Percentiles rank a stretch among this genome's conserved stretches.
Evolutionary conservation across 1,139 yeast species (phyloP).

Genomic region (Insectozyma bohioensis): DNA sequence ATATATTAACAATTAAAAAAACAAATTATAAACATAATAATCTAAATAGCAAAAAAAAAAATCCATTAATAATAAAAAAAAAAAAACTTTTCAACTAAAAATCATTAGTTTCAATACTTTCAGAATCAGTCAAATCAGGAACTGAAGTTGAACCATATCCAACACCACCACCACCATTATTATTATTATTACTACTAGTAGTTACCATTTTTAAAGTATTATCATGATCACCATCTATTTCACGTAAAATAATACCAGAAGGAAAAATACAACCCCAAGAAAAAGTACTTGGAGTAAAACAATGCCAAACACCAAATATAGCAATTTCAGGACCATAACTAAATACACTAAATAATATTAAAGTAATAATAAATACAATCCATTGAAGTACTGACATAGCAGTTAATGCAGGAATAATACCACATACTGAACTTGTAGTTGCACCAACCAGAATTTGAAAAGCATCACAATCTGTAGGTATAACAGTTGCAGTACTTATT

Average conservation of each 20-base stretch:
- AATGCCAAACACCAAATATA: slow-evolving; percentile 9
- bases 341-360: slow-evolving; percentile 22
- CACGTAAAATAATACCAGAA: neutral
- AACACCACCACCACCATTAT: too few species aligned
- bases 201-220: too few species aligned
- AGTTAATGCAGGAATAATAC: slow-evolving; percentile 27
- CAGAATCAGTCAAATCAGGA: too few species aligned
- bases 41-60: too few species aligned
- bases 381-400: slow-evolving; percentile 31
- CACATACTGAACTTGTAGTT: slow-evolving; percentile 17
- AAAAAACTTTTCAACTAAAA: too few species aligned
- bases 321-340: slow-evolving; percentile 22
- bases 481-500: slow-evolving; percentile 25
- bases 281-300: slow-evolving; percentile 6
- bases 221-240: too few species aligned
- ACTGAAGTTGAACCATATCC: too few species aligned
- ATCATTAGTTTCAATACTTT: too few species aligned
- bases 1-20: too few species aligned
- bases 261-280: slow-evolving; percentile 14
- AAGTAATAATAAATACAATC: slow-evolving; percentile 24
- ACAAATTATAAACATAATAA: too few species aligned
- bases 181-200: too few species aligned
- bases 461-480: slow-evolving; percentile 21
- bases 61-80: too few species aligned
- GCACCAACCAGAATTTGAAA: neutral